Evolutionary conservation across 2,329 filamentous ascomycete genomes (phyloP).

Genomic region (Metarhizium anisopliae): DNA sequence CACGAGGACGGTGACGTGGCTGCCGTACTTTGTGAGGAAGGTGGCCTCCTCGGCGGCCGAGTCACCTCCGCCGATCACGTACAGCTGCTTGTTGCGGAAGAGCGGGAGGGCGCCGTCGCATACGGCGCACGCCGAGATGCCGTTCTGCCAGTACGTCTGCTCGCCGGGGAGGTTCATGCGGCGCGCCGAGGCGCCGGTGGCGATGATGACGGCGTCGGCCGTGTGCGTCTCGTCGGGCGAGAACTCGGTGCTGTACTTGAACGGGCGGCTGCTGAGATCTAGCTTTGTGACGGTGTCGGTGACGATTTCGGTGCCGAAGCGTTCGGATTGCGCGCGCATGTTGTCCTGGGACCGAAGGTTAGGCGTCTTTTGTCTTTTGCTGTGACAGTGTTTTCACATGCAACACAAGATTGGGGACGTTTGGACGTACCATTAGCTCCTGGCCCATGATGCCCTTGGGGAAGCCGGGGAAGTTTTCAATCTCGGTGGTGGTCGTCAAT

Average conservation of each 20-base stretch:
- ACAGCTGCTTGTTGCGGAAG: slow-evolving; percentile 91
- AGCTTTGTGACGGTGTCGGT: slow-evolving; percentile 86
- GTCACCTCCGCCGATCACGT: slow-evolving; percentile 94
- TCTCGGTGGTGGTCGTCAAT: slow-evolving; percentile 94
- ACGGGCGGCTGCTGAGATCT: slow-evolving; percentile 75
- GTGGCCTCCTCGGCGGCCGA: slow-evolving; percentile 95
- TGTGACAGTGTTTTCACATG: too few relatives aligned
- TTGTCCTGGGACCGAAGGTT: slow-evolving; percentile 47
- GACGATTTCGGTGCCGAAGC: slow-evolving; percentile 88
- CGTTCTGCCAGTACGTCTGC: slow-evolving; percentile 95
- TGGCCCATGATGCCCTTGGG: slow-evolving; percentile 77
- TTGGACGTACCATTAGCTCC: slow-evolving; percentile 64
- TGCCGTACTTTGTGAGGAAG: slow-evolving; percentile 95
- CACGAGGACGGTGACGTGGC: slow-evolving; percentile 89
- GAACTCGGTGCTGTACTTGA: slow-evolving; percentile 91
- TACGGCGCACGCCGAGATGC: slow-evolving; percentile 91
- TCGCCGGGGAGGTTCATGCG: slow-evolving; percentile 78
- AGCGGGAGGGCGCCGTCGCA: slow-evolving; percentile 96
- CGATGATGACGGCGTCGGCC: slow-evolving; percentile 86
- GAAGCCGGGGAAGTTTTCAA: slow-evolving; percentile 98
- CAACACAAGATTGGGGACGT: too few relatives aligned
- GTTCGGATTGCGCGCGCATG: slow-evolving; percentile 86
- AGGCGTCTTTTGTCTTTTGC: not conserved
- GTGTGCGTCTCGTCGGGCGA: slow-evolving; percentile 75
- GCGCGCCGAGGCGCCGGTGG: slow-evolving; percentile 86